phyloP scores from a whole-genome alignment of 345 rosid species.

The Moricandia moricandioides region DNA sequence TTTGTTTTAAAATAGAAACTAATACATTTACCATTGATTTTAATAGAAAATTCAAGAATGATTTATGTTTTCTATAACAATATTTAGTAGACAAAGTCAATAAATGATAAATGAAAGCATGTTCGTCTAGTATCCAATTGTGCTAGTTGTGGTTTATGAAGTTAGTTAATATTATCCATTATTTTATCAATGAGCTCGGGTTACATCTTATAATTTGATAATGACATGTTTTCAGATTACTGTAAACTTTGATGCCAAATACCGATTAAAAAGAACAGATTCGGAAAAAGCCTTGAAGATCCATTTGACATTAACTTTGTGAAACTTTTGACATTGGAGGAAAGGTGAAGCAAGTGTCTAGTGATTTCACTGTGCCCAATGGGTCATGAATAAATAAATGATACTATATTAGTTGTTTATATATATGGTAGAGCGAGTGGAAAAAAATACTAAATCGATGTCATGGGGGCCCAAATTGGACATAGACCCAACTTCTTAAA shows the following conservation, averaged over 20 bases:
- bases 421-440: neutral
- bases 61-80: neutral
- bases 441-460: neutral
- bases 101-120: constrained; percentile 13
- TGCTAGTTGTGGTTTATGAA: neutral
- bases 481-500: constrained; percentile 9
- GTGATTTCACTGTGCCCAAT: constrained; percentile 4
- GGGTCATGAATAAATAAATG: neutral
- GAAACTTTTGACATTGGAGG: constrained; percentile 1
- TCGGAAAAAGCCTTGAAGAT: neutral
- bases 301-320: neutral
- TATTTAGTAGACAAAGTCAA: neutral
- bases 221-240: neutral
- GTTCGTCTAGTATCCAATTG: constrained; percentile 1
- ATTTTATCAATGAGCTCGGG: neutral
- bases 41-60: neutral
- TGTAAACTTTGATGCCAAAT: neutral
- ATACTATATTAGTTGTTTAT: neutral
- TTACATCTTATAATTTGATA: neutral
- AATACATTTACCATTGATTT: constrained; percentile 9
- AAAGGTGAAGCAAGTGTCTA: constrained; percentile 19
- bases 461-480: constrained; percentile 1
- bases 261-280: neutral
- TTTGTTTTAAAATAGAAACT: constrained; percentile 12
- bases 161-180: neutral